phyloP scores from a whole-genome alignment of 352 stramenopile species.

The Pythium monospermum region DNA sequence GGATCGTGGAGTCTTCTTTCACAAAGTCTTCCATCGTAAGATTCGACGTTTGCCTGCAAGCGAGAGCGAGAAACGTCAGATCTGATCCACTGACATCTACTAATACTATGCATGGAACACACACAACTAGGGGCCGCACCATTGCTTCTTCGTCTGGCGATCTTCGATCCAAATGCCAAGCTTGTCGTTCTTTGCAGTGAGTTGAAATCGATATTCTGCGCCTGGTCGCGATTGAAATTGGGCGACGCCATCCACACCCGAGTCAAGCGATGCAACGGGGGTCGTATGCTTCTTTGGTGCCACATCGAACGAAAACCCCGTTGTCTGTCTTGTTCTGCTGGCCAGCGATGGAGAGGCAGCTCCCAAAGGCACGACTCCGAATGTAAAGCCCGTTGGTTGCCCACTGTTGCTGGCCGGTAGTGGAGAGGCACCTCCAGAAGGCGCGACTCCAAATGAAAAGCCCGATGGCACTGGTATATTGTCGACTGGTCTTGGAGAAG shows the following conservation, averaged over 20 bases:
- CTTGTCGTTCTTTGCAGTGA: background rate
- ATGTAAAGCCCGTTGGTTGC: too few species aligned
- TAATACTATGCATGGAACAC: background rate
- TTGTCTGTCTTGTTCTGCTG: too few species aligned
- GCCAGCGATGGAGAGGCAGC: too few species aligned
- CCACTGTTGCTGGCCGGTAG: too few species aligned
- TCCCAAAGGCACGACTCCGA: too few species aligned
- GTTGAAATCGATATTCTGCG: background rate
- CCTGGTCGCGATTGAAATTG: background rate
- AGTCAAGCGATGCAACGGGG: background rate
- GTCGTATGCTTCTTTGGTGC: background rate
- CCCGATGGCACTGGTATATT: too few species aligned
- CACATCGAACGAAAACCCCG: background rate
- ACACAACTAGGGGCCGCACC: background rate
- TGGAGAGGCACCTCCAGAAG: too few species aligned
- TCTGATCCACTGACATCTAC: background rate
- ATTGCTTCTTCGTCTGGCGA: slow-evolving; percentile 6
- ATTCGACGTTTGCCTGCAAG: background rate
- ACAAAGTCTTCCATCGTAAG: background rate
- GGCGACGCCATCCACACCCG: background rate
- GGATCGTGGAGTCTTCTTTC: background rate
- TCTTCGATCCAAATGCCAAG: slow-evolving; percentile 13
- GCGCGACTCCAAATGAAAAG: too few species aligned
- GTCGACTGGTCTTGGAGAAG: too few species aligned
- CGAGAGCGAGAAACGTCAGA: background rate